A percentile compares a stretch with the other conserved stretches of the same genome.
Conservation (phyloP, 2,329 filamentous ascomycete species). For the Beauveria rudraprayagi region DNA sequence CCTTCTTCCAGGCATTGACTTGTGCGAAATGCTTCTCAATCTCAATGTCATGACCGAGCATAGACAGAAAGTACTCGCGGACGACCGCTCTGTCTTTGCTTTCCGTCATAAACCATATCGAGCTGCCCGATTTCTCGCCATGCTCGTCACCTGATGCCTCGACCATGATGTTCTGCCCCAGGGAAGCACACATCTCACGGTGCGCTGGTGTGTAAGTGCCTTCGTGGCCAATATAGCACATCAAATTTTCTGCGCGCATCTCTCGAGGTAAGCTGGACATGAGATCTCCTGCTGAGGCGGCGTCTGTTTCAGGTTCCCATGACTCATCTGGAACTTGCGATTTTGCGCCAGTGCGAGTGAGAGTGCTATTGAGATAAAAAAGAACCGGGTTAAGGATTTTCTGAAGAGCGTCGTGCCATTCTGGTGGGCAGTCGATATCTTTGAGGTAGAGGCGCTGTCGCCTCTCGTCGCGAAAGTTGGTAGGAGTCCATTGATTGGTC, state of each 20-base stretch:
- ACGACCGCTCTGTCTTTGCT: slow-evolving; percentile 85
- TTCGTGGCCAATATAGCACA: slow-evolving; percentile 98
- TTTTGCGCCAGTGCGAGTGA: slow-evolving; percentile 30
- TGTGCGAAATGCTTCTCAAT: slow-evolving; percentile 96
- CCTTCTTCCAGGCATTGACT: slow-evolving; percentile 89
- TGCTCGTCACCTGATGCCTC: slow-evolving; percentile 68
- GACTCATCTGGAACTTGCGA: slow-evolving; percentile 29
- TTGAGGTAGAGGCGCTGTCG: slow-evolving; percentile 90
- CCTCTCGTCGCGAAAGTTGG: slow-evolving; percentile 69
- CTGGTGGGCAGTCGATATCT: slow-evolving; percentile 86
- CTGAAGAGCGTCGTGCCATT: slow-evolving; percentile 76
- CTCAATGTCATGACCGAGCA: slow-evolving; percentile 91
- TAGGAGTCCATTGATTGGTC: slow-evolving; percentile 69
- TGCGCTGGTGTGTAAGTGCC: slow-evolving; percentile 94
- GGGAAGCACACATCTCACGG: slow-evolving; percentile 92
- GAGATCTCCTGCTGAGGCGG: slow-evolving; percentile 74
- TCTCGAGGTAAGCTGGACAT: slow-evolving; percentile 84
- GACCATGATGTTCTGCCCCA: slow-evolving; percentile 98
- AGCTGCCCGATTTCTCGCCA: slow-evolving; percentile 77
- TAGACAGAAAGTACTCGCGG: slow-evolving; percentile 87
- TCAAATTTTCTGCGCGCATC: slow-evolving; percentile 92
- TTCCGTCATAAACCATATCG: slow-evolving; percentile 98
- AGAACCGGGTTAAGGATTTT: slow-evolving; percentile 72
- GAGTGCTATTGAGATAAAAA: slow-evolving; percentile 83
- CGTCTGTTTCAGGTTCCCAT: slow-evolving; percentile 44